phyloP scores from a whole-genome alignment of 2,329 filamentous ascomycete species.

The Didymosphaeria variabile region DNA sequence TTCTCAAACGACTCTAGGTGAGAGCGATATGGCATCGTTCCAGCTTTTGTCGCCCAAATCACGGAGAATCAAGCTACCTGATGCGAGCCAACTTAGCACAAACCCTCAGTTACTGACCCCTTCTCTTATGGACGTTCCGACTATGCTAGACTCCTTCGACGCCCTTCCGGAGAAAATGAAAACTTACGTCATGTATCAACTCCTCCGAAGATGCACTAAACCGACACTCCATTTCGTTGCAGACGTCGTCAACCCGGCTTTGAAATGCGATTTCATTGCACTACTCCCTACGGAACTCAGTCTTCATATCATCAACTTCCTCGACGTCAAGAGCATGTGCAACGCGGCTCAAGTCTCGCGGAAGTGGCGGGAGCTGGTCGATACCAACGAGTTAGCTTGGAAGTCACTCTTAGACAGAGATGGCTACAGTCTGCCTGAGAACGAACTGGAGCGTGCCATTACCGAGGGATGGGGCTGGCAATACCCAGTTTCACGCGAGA shows the following conservation, averaged over 20 bases:
- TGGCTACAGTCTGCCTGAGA: conserved; percentile 78
- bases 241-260: conserved; percentile 87
- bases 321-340: conserved; percentile 87
- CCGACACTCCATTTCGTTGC: conserved; percentile 90
- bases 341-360: conserved; percentile 92
- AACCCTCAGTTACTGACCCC: conserved; percentile 50
- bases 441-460: conserved; percentile 87
- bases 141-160: conserved; percentile 89
- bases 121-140: conserved; percentile 77
- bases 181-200: conserved; percentile 95
- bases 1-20: conserved; percentile 28
- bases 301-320: conserved; percentile 85
- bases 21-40: conserved; percentile 27
- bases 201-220: conserved; percentile 86
- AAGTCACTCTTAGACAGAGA: conserved; percentile 89
- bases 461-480: conserved; percentile 98
- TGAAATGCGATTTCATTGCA: conserved; percentile 92
- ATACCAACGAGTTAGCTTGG: conserved; percentile 95
- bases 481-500: conserved; percentile 77
- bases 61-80: conserved; percentile 33
- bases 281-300: conserved; percentile 86
- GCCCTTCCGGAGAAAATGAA: conserved; percentile 91
- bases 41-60: conserved; percentile 28
- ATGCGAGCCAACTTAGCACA: conserved; percentile 23
- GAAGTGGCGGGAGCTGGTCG: conserved; percentile 89